Percentiles rank a stretch among this genome's conserved stretches.
Evolutionary conservation across 805 yeast species (phyloP).

Genomic region (Suhomyces faveliae): DNA sequence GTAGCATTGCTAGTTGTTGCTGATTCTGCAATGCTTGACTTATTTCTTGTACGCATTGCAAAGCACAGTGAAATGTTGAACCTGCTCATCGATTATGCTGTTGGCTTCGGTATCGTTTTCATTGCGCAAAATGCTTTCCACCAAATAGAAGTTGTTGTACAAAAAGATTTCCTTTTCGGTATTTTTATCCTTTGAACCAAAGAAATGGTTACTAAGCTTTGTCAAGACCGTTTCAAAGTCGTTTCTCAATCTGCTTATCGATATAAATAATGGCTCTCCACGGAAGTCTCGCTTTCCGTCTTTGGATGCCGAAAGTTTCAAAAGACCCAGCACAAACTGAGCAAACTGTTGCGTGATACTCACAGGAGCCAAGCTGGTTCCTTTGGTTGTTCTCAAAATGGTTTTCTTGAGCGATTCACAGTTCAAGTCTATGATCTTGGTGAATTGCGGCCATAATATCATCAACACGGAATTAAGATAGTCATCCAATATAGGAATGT

Average conservation of each 20-base stretch:
- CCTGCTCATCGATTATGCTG: conserved; percentile 31
- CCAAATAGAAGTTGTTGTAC: conserved; percentile 66
- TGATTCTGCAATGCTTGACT: too few species aligned
- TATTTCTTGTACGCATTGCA: conserved; percentile 37
- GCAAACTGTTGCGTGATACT: conserved; percentile 79
- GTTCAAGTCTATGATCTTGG: conserved; percentile 70
- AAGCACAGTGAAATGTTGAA: conserved; percentile 38
- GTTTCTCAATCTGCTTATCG: conserved; percentile 66
- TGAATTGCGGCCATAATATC: conserved; percentile 83
- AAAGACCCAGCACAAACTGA: conserved; percentile 64
- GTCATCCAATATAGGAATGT: conserved; percentile 68
- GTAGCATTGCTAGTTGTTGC: too few species aligned
- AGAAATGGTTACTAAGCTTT: conserved; percentile 53
- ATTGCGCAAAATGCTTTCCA: conserved; percentile 53
- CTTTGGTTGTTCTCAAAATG: conserved; percentile 28
- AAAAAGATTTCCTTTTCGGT: conserved; percentile 66
- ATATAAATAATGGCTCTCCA: conserved; percentile 71
- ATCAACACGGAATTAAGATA: conserved; percentile 66
- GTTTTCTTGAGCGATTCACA: conserved; percentile 67
- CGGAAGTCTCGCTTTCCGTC: conserved; percentile 21
- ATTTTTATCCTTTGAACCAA: conserved; percentile 35
- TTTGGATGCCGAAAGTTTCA: conserved; percentile 45
- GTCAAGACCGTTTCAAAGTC: conserved; percentile 81
- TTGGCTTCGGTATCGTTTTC: conserved; percentile 22
- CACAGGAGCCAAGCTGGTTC: conserved; percentile 40